phyloP scores from a whole-genome alignment of 2,329 filamentous ascomycete genomes.

The Trichophyton rubrum region DNA sequence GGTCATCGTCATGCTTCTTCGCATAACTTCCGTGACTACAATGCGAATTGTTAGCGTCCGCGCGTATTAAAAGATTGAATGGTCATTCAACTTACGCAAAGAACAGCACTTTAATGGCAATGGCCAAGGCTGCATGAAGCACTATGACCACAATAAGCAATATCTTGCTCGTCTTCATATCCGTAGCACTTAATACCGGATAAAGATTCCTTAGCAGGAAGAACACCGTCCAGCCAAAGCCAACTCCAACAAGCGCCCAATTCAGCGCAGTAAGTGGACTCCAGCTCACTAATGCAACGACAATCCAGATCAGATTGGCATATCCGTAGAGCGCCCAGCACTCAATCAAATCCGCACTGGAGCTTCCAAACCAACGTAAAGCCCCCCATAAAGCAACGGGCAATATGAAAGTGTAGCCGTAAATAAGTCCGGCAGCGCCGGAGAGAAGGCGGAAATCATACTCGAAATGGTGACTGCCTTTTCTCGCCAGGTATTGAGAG shows the following conservation, averaged over 20 bases:
- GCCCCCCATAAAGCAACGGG: constrained; percentile 76
- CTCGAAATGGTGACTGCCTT: constrained; percentile 57
- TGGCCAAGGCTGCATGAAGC: constrained; percentile 75
- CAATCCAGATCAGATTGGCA: constrained; percentile 93
- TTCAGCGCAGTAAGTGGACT: constrained; percentile 76
- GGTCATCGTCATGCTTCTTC: constrained; percentile 29
- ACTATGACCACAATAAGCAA: constrained; percentile 71
- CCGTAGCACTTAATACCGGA: constrained; percentile 83
- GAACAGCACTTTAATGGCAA: constrained; percentile 94
- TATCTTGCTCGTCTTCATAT: constrained; percentile 80
- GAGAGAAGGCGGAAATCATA: constrained; percentile 87
- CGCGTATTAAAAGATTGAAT: neutral
- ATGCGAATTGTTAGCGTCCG: constrained; percentile 11
- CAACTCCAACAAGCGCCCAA: constrained; percentile 82
- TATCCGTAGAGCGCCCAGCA: constrained; percentile 95
- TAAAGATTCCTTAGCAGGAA: constrained; percentile 80
- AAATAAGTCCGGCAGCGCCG: constrained; percentile 81
- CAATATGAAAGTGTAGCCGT: constrained; percentile 84
- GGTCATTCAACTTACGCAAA: constrained; percentile 52
- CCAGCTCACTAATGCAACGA: constrained; percentile 84
- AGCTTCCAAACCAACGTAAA: constrained; percentile 83
- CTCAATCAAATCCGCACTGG: constrained; percentile 84
- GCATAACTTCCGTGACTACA: constrained; percentile 51
- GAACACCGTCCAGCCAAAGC: constrained; percentile 67
- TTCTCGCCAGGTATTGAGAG: constrained; percentile 68